Conservation (phyloP, 2,329 filamentous ascomycete species). For the Lachnellula subtilissima region DNA sequence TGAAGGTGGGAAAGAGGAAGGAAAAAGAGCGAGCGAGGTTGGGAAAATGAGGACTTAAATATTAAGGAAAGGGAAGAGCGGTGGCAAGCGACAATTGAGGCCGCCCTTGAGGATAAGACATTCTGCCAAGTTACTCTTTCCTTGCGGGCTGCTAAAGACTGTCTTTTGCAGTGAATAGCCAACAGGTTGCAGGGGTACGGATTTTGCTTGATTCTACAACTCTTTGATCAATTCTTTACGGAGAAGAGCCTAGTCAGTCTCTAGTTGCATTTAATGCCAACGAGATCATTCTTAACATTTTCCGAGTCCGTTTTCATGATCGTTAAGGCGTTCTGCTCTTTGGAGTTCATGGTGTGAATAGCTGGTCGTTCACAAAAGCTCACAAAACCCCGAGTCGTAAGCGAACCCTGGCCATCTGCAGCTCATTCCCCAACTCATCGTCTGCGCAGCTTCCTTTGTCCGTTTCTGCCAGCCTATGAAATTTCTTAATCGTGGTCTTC, state of each 20-base stretch:
- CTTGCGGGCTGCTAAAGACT: background rate
- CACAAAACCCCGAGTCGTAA: slow-evolving; percentile 2
- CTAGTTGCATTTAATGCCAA: background rate
- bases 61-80: background rate
- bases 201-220: background rate
- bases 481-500: background rate
- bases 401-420: slow-evolving; percentile 1
- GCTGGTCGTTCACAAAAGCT: slow-evolving; percentile 8
- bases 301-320: background rate
- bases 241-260: background rate
- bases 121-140: background rate
- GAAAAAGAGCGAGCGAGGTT: background rate
- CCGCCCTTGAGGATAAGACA: background rate
- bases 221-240: background rate
- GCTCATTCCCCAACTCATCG: background rate
- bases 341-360: background rate
- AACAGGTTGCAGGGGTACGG: background rate
- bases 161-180: background rate
- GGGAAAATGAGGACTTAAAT: background rate
- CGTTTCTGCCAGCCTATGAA: background rate
- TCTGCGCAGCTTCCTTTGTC: background rate
- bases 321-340: background rate
- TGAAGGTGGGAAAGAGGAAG: background rate
- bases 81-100: background rate
- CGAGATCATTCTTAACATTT: background rate